phyloP scores from a whole-genome alignment of 164 flowering plant species.

The Kalanchoe fedtschenkoi region DNA sequence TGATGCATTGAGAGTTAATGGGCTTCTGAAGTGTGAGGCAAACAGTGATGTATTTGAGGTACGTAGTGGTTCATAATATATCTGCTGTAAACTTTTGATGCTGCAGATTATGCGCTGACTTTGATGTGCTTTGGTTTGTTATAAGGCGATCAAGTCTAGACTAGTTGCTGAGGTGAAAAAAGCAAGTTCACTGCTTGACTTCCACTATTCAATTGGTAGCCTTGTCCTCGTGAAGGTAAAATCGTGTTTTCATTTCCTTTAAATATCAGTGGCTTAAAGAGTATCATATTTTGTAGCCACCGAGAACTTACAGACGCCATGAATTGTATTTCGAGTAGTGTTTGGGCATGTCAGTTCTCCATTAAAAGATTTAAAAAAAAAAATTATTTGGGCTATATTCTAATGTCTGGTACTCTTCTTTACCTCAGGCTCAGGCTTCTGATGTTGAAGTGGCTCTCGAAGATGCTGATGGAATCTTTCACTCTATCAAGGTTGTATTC shows the following conservation, averaged over 20 bases:
- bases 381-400: neutral
- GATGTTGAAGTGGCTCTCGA: constrained; percentile 31
- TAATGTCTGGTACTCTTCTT: neutral
- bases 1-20: constrained; percentile 52
- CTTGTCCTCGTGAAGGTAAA: constrained; percentile 69
- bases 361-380: neutral
- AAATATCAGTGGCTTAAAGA: neutral
- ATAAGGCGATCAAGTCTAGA: constrained; percentile 45
- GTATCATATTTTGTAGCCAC: neutral
- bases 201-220: constrained; percentile 59
- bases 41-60: constrained; percentile 50
- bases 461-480: constrained; percentile 72
- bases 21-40: constrained; percentile 48
- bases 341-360: neutral
- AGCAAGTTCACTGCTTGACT: constrained; percentile 71
- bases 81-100: neutral
- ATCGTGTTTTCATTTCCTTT: neutral
- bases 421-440: constrained; percentile 48
- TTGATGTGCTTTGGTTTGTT: constrained; percentile 4
- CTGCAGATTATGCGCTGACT: neutral
- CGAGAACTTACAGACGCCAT: neutral
- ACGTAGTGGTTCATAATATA: constrained; percentile 8
- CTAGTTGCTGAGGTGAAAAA: constrained; percentile 41
- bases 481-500: constrained; percentile 67
- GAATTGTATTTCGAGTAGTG: neutral